A percentile compares a stretch with the other conserved stretches of the same genome.
These are phyloP conservation scores for Ceratocystis destructans DNA, from an alignment of 2,329 filamentous ascomycete genomes.

Conservation along the genomic window DNA sequence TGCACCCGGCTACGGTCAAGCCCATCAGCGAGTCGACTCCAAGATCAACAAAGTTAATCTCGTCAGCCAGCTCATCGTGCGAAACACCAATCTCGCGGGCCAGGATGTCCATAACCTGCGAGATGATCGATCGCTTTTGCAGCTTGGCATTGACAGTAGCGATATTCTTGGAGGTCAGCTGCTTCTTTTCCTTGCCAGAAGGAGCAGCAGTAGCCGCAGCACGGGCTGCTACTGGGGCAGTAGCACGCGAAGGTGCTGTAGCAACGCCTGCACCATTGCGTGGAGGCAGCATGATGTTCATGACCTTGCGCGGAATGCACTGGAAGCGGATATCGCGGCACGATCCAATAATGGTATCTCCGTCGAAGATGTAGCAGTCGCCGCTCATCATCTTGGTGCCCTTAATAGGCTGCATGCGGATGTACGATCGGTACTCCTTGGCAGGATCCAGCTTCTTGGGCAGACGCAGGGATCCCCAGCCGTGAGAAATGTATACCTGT, in stretches of 20 bases:
- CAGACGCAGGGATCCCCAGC: conserved; percentile 42
- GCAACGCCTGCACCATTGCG: conserved; percentile 34
- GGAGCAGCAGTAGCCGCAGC: conserved; percentile 25
- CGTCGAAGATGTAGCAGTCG: conserved; percentile 42
- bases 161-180: conserved; percentile 35
- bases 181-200: conserved; percentile 30
- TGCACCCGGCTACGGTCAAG: conserved; percentile 41
- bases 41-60: conserved; percentile 42
- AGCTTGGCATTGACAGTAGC: conserved; percentile 38
- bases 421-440: conserved; percentile 42
- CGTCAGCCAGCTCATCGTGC: conserved; percentile 41
- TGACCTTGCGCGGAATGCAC: conserved; percentile 49
- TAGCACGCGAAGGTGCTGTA: conserved; percentile 26
- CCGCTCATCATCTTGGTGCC: conserved; percentile 37
- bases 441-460: conserved; percentile 32
- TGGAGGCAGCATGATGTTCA: conserved; percentile 54
- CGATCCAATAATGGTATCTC: conserved; percentile 36
- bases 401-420: conserved; percentile 42
- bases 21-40: conserved; percentile 50
- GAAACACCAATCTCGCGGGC: conserved; percentile 43
- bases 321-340: conserved; percentile 50
- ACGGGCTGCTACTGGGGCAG: conserved; percentile 26
- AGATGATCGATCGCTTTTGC: conserved; percentile 31
- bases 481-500: conserved; percentile 46
- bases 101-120: conserved; percentile 37